These are phyloP conservation scores for Amauroascus verrucosus DNA, from an alignment of 2,329 filamentous ascomycete species.

Conservation along the genomic window DNA sequence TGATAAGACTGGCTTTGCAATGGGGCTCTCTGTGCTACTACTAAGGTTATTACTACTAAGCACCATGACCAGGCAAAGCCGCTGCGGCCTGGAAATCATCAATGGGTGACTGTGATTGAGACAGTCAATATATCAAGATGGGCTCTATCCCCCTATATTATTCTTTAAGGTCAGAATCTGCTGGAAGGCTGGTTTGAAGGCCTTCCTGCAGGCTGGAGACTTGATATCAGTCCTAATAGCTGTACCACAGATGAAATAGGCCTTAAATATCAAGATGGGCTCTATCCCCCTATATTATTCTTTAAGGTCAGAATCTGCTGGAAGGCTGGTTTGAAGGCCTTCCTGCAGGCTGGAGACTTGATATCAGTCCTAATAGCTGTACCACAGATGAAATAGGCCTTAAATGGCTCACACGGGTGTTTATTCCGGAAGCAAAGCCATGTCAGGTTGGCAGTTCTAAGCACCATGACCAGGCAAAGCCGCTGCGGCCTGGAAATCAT, in stretches of 20 bases:
- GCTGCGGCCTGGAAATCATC: slow-evolving; percentile 1
- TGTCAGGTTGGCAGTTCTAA: too few species aligned
- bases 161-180: not conserved
- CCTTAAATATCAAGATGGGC: not conserved
- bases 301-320: not conserved
- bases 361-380: not conserved
- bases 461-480: too few species aligned
- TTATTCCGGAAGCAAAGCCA: too few species aligned
- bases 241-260: not conserved
- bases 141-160: not conserved
- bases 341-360: too few species aligned
- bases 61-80: slow-evolving; percentile 10
- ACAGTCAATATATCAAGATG: not conserved
- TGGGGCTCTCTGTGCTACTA: slow-evolving; percentile 16
- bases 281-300: not conserved
- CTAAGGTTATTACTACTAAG: slow-evolving; percentile 18
- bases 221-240: not conserved
- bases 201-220: not conserved
- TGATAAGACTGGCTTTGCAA: slow-evolving; percentile 18
- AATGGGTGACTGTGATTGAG: slow-evolving; percentile 3
- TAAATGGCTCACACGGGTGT: too few species aligned
- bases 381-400: not conserved
- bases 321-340: not conserved
- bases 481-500: too few species aligned
- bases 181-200: not conserved